Evolutionary conservation across 257 asterid genomes (phyloP).

Genomic region (Nicotiana undulata): DNA sequence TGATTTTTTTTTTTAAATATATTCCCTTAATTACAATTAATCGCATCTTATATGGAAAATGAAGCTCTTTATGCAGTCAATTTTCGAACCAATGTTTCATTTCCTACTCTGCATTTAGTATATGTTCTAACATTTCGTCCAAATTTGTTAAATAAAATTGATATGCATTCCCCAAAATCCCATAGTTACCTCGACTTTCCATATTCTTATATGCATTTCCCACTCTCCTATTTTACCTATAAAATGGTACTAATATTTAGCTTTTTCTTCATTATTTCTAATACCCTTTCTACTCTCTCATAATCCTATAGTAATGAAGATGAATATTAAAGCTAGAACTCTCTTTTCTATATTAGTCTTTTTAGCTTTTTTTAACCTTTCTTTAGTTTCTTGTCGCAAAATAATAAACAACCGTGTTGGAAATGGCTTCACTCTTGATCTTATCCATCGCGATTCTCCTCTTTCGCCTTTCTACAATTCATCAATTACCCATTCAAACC

Average conservation of each 20-base stretch:
- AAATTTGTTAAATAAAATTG: neutral
- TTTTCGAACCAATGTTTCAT: neutral
- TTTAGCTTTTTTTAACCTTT: neutral
- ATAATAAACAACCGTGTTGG: neutral
- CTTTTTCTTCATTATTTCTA: neutral
- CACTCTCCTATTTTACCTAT: neutral
- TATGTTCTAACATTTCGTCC: neutral
- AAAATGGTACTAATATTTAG: neutral
- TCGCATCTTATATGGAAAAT: neutral
- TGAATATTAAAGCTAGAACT: neutral
- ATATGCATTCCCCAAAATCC: neutral
- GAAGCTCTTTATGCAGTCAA: neutral
- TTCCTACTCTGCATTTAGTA: neutral
- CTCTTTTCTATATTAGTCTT: neutral
- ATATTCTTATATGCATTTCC: neutral
- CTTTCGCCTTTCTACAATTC: conserved; percentile 31
- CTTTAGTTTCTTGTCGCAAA: neutral
- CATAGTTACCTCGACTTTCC: neutral
- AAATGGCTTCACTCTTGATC: conserved; percentile 39
- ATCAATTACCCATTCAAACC: conserved; percentile 18
- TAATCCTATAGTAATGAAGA: neutral
- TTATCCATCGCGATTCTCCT: conserved; percentile 44
- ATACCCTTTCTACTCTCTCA: no score
- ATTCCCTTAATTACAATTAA: neutral
- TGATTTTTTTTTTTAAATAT: neutral